phyloP scores from a whole-genome alignment of 371 early-diverging fungal species.

The Lichtheimia ornata region DNA sequence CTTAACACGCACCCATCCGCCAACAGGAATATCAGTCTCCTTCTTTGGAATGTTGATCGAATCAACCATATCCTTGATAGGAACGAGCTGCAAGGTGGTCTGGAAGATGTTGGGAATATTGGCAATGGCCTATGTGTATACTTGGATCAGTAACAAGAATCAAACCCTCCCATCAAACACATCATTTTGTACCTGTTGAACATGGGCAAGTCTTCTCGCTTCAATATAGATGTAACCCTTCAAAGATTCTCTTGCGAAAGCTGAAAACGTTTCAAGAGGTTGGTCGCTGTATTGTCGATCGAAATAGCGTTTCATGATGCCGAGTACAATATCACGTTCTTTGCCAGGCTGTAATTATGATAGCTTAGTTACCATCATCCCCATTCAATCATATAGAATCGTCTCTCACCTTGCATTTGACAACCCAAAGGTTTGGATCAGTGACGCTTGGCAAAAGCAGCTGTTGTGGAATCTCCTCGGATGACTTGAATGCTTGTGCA shows the following conservation, averaged over 20 bases:
- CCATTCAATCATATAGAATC: background rate
- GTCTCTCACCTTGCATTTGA: constrained; percentile 73
- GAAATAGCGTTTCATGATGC: constrained; percentile 80
- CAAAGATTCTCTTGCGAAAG: constrained; percentile 86
- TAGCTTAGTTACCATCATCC: background rate
- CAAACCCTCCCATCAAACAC: background rate
- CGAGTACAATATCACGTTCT: constrained; percentile 85
- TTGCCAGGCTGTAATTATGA: constrained; percentile 66
- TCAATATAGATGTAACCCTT: constrained; percentile 98
- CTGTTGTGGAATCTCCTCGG: constrained; percentile 78
- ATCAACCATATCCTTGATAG: constrained; percentile 95
- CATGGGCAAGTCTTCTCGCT: constrained; percentile 84
- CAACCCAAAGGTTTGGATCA: constrained; percentile 95
- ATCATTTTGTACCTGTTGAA: constrained; percentile 56
- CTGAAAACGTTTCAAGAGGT: constrained; percentile 77
- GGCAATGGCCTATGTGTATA: constrained; percentile 53
- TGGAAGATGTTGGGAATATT: constrained; percentile 77
- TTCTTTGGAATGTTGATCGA: constrained; percentile 81
- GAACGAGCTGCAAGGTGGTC: constrained; percentile 84
- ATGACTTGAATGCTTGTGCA: constrained; percentile 54
- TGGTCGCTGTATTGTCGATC: constrained; percentile 63
- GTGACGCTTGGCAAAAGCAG: constrained; percentile 85
- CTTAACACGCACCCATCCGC: constrained; percentile 92
- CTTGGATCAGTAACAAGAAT: background rate
- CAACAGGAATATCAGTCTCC: constrained; percentile 70